phyloP scores from a whole-genome alignment of 352 stramenopile genomes.

The Phytopythium oedochilum region DNA sequence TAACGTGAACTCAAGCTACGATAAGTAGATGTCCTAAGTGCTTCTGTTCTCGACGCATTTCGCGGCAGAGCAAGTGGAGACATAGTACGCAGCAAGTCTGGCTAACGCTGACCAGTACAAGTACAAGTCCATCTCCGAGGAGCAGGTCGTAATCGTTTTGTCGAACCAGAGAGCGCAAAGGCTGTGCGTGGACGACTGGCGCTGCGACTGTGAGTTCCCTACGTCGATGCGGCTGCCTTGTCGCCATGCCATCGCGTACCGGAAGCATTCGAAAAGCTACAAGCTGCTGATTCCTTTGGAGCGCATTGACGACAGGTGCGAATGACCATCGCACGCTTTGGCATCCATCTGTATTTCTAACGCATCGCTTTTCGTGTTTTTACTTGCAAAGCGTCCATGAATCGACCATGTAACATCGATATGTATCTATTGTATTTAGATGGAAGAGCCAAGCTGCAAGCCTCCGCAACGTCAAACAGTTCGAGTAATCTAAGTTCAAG shows the following conservation, averaged over 20 bases:
- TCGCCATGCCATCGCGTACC: constrained; percentile 13
- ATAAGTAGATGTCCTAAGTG: constrained; percentile 17
- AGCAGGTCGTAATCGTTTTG: neutral
- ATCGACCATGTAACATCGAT: neutral
- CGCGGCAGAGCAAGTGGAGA: constrained; percentile 6
- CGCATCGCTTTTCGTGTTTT: neutral
- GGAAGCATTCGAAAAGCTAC: neutral
- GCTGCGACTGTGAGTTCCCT: constrained; percentile 13
- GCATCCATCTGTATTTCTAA: neutral
- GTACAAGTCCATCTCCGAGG: neutral
- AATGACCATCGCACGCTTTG: neutral
- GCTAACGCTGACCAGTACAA: neutral
- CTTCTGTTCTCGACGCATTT: constrained; percentile 16
- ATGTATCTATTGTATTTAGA: neutral
- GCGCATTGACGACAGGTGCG: neutral
- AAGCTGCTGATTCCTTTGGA: neutral
- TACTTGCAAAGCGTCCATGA: neutral
- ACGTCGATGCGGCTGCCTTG: constrained; percentile 12
- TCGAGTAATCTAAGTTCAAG: neutral
- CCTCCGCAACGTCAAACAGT: neutral
- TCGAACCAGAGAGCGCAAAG: neutral
- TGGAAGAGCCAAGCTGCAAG: neutral
- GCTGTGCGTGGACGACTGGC: neutral
- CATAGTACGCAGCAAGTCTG: neutral
- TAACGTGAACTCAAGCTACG: constrained; percentile 9